Evolutionary conservation across 768 basidiomycete genomes (phyloP), one percentile per base, ranked within the genome.

Genomic region (Lyophyllum decastes): DNA sequence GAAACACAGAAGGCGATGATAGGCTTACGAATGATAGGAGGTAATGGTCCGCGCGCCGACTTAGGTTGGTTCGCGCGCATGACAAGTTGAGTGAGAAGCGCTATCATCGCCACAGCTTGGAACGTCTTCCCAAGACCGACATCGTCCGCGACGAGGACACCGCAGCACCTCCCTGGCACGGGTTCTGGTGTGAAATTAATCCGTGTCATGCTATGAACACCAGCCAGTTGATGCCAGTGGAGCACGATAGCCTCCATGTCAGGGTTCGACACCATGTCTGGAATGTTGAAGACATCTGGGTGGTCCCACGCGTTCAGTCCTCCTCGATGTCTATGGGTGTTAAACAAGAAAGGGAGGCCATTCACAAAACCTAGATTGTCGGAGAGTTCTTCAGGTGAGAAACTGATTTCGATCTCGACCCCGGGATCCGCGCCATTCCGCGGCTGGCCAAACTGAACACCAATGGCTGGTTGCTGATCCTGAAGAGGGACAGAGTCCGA

Each of bases 71-170:
- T 57, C 10, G 35, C 43, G 8, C 59, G 47, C 25, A 57, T 61
- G 0, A 72, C n/a, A n/a, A n/a, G n/a, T n/a, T n/a, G n/a, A n/a
- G n/a, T n/a, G n/a, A n/a, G 46, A 43, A 68, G 68, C 0, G 64
- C 67, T 4, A 71, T 54, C 0, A 66, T 19, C 0, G 64, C 34
- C 1, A 64, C 38, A 0, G 68, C 43, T 30, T 68, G 67, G 8
- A 64, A 55, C 0, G 72, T 76, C 49, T 76, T 76, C 0, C 72
- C 70, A 0, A 74, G 62, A 0, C 74, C 70, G 4, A 76, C 73
- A 14, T 72, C 67, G 40, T 73, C 69, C 2, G 63, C 60, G 9
- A 72, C 24, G 9, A 71, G 65, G 2, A 64, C 52, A 0, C 71
- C 69, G n/a, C 33, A 6, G 44, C 26, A 8, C 16, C 14, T 21